Evolutionary conservation across 2,329 filamentous ascomycete species (phyloP).

Genomic region (Botrytis elliptica): DNA sequence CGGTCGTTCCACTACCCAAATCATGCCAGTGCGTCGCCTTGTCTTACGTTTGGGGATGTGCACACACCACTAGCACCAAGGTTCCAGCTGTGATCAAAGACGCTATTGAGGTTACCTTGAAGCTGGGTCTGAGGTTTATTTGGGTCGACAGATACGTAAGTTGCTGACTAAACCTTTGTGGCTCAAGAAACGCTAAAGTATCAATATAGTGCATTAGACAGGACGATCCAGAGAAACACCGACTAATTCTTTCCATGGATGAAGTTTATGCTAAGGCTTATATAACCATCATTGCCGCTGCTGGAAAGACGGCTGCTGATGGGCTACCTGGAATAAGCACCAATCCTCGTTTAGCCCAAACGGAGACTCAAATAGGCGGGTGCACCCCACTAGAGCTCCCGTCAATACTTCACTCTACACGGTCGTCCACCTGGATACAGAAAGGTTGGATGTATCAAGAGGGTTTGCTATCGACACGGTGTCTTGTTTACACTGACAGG

Average conservation of each 20-base stretch:
- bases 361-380: not conserved
- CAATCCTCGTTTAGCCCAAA: not conserved
- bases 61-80: not conserved
- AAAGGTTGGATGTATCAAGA: not conserved
- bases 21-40: not conserved
- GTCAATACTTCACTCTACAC: rapidly evolving
- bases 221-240: not conserved
- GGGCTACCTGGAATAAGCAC: not conserved
- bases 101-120: not conserved
- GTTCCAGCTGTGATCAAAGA: not conserved
- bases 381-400: not conserved
- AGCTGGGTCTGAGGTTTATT: not conserved
- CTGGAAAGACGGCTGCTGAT: not conserved
- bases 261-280: not conserved
- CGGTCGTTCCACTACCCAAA: not conserved
- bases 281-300: not conserved
- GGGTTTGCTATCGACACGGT: not conserved
- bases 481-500: not conserved
- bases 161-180: not conserved
- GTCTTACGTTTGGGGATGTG: not conserved
- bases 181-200: not conserved
- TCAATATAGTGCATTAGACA: not conserved
- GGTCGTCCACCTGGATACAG: not conserved
- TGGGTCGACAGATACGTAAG: not conserved
- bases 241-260: not conserved